Conservation (phyloP, 2,329 filamentous ascomycete species). For the Fusarium palustre region DNA sequence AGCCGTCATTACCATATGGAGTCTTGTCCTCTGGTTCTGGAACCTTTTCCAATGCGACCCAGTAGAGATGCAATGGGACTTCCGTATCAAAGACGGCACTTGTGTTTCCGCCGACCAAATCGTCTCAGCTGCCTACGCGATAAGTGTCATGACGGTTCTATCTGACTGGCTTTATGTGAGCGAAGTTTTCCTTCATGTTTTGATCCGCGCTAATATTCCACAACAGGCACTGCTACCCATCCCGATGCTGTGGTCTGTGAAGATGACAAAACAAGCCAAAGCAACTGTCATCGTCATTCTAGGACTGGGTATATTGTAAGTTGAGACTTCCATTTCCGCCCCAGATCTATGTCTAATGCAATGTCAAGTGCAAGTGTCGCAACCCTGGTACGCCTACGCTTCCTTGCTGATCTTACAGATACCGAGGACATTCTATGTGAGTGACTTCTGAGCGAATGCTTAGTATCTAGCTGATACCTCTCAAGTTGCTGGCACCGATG, state of each 20-base stretch:
- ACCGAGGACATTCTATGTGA: constrained; percentile 62
- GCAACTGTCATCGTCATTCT: constrained; percentile 63
- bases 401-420: constrained; percentile 59
- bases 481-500: constrained; percentile 61
- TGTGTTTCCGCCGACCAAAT: constrained; percentile 60
- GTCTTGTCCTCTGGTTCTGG: constrained; percentile 63
- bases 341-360: constrained; percentile 21
- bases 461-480: constrained; percentile 28
- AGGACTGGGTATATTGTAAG: constrained; percentile 63
- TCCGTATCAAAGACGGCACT: constrained; percentile 56
- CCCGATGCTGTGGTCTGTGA: constrained; percentile 66
- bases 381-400: constrained; percentile 64
- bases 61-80: constrained; percentile 65
- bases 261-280: constrained; percentile 65
- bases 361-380: constrained; percentile 62
- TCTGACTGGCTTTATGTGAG: constrained; percentile 67
- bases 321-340: neutral
- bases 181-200: neutral
- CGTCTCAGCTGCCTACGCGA: constrained; percentile 62
- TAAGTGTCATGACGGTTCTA: constrained; percentile 64
- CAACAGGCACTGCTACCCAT: constrained; percentile 62
- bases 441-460: neutral
- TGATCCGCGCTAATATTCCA: constrained; percentile 12
- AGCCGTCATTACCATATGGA: constrained; percentile 60
- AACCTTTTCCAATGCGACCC: constrained; percentile 64